A percentile compares a stretch with the other conserved stretches of the same genome.
Evolutionary conservation across 2,329 filamentous ascomycete genomes (phyloP).

Genomic region (Neopestalotiopsis sp.): DNA sequence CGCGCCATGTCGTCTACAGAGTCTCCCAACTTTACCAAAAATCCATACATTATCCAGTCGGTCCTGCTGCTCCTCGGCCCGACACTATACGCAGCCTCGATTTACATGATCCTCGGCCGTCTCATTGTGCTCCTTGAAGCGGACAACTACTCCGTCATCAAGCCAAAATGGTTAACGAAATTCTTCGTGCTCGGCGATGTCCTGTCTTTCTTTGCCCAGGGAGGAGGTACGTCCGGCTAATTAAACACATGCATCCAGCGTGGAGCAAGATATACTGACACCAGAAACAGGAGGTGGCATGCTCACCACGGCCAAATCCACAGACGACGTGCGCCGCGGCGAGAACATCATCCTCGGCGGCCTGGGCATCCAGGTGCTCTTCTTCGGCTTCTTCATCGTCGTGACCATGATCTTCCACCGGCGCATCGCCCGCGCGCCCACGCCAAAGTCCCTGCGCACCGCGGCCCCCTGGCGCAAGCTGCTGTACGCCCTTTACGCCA

Average conservation of each 20-base stretch:
- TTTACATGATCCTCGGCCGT: conserved; percentile 52
- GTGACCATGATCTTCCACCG: conserved; percentile 51
- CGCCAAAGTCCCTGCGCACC: conserved; percentile 26
- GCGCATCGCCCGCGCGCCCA: conserved; percentile 41
- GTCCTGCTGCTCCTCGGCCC: conserved; percentile 47
- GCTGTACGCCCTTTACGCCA: conserved; percentile 22
- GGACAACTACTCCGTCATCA: conserved; percentile 46
- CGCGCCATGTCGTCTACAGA: conserved; percentile 48
- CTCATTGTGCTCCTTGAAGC: conserved; percentile 43
- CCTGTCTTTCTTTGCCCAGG: conserved; percentile 50
- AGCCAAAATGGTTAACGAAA: conserved; percentile 50
- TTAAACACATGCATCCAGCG: neutral
- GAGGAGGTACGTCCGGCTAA: conserved; percentile 37
- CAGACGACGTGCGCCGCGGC: conserved; percentile 36
- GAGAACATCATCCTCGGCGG: conserved; percentile 51
- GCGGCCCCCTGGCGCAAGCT: conserved; percentile 24
- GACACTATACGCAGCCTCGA: conserved; percentile 46
- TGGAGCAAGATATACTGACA: neutral
- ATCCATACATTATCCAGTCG: conserved; percentile 43
- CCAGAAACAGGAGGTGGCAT: conserved; percentile 43
- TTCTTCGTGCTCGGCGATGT: conserved; percentile 56
- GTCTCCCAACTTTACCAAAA: conserved; percentile 43
- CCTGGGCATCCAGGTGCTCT: conserved; percentile 52
- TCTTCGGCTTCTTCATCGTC: conserved; percentile 55
- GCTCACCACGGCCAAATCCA: conserved; percentile 34